phyloP scores from a whole-genome alignment of 257 asterid genomes.

The Solanum appendiculatum region DNA sequence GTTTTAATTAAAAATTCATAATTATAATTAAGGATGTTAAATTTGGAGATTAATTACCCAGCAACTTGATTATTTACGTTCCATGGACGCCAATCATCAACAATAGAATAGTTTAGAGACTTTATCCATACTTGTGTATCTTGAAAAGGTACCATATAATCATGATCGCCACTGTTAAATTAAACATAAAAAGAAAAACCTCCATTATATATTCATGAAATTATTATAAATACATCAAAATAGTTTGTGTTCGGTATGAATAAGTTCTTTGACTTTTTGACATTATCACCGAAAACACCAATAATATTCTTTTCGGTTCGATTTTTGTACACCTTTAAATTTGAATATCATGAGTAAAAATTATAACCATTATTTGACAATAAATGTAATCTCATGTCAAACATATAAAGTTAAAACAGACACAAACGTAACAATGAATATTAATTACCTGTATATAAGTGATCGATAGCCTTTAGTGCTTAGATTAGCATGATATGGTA shows the following conservation, averaged over 20 bases:
- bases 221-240: too few relatives aligned
- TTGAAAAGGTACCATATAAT: conserved; percentile 9
- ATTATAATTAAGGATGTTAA: neutral
- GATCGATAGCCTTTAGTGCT: neutral
- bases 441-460: neutral
- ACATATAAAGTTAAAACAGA: neutral
- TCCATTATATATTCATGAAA: too few relatives aligned
- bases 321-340: too few relatives aligned
- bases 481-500: neutral
- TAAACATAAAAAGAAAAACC: too few relatives aligned
- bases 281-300: too few relatives aligned
- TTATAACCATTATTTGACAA: neutral
- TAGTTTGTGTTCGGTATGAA: too few relatives aligned
- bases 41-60: conserved; percentile 13
- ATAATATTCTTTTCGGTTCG: too few relatives aligned
- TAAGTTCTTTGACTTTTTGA: too few relatives aligned
- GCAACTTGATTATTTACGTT: conserved; percentile 17
- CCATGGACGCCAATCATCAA: conserved; percentile 38
- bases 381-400: neutral
- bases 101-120: conserved; percentile 22
- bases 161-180: conserved; percentile 7
- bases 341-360: neutral
- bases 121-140: conserved; percentile 37
- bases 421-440: neutral
- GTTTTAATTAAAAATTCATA: neutral